Evolutionary conservation across 2,329 filamentous ascomycete species (phyloP), one percentile per base, ranked within the genome.

Genomic region (Metarhizium brunneum): DNA sequence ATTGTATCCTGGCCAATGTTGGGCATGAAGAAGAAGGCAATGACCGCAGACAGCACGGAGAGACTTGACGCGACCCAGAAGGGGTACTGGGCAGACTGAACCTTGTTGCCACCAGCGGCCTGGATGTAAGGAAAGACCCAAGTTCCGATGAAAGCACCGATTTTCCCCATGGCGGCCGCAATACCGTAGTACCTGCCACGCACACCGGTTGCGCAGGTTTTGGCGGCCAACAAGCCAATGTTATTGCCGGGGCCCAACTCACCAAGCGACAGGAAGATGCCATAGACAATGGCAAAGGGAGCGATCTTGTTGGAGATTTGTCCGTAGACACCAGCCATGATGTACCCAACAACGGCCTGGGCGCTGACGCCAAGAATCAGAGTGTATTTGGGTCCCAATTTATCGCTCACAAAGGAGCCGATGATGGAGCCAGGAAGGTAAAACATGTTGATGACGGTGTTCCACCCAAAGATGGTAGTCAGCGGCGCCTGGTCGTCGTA

Each of bases 171-270:
- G 0, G 87, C 87, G 0, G 88, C 87, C 0, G 87, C 87, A 48
- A 89, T 79, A 3, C 86, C 84, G 62, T 87, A 86, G 70, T 86
- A 87, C 47, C 76, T 76, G 2, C 91, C 92, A 47, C 91, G 82
- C 16, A 96, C 86, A n/a, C 88, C 87, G 4, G 92, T 96, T 0
- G 92, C 90, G 64, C 85, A 91, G 2, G 89, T 92, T 75, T 96
- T 96, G 50, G 88, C 87, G 0, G 92, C 91, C 38, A 95, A 70
- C 0, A 96, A 79, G 2, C 91, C 91, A 62, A 96, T 95, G 68
- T 96, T 96, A 74, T 96, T 88, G 11, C 92, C 92, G 0, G 92
- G 90, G 0, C 92, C 91, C 43, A 95, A 73, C 69, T 73, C 70
- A 40, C 71, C 71, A 2, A 72, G 67, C 0, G 70, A 64, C 47